A percentile compares a stretch with the other conserved stretches of the same genome.
Evolutionary conservation across 345 rosid genomes (phyloP).

Genomic region (Eucalyptus victrix): DNA sequence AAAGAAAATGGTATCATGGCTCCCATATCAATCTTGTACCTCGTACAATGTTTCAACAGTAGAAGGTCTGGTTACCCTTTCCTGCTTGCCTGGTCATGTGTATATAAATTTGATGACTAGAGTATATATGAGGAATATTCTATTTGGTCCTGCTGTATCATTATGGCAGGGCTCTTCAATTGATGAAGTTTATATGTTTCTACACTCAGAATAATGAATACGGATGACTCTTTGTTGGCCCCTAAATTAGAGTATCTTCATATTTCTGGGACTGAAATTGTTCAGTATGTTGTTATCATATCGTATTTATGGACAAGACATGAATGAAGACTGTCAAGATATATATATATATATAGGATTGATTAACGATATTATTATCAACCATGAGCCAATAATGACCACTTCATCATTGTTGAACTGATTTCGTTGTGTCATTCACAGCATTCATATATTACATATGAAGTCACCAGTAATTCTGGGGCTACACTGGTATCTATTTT

Average conservation of each 20-base stretch:
- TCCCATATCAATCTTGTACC: neutral
- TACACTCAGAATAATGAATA: neutral
- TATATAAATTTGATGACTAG: neutral
- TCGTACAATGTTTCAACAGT: neutral
- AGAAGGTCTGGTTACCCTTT: neutral
- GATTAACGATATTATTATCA: neutral
- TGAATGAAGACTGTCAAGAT: neutral
- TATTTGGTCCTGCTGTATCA: neutral
- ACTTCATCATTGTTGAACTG: neutral
- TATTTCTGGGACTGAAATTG: neutral
- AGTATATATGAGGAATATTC: neutral
- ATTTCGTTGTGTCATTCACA: neutral
- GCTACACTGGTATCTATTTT: neutral
- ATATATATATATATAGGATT: neutral
- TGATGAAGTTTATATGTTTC: neutral
- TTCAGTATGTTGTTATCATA: neutral
- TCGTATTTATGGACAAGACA: neutral
- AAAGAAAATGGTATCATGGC: neutral
- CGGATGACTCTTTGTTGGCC: neutral
- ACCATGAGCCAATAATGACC: neutral
- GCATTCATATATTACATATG: neutral
- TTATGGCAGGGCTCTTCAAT: neutral
- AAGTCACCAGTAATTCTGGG: neutral
- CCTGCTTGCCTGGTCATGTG: neutral
- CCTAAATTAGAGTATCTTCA: neutral